Evolutionary conservation across 768 basidiomycete species (phyloP).

Genomic region (Russula sp.): DNA sequence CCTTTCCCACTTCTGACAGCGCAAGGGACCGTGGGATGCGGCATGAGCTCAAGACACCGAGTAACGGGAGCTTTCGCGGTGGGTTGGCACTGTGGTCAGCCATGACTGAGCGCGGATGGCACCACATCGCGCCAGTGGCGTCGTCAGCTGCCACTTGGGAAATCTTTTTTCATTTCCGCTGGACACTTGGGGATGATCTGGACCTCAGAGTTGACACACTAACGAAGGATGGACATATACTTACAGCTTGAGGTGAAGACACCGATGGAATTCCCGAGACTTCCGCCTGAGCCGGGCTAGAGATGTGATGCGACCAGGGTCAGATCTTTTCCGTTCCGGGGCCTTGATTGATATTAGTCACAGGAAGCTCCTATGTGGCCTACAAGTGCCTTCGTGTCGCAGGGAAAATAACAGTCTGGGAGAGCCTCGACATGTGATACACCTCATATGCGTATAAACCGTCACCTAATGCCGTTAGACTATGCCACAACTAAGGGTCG

Average conservation of each 20-base stretch:
- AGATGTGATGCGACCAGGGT: slow-evolving; percentile 8
- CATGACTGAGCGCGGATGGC: slow-evolving; percentile 12
- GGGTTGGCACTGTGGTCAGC: slow-evolving; percentile 3
- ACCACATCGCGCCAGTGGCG: slow-evolving; percentile 27
- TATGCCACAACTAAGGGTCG: slow-evolving; percentile 6
- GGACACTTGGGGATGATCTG: slow-evolving; percentile 15
- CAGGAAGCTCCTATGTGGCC: slow-evolving; percentile 12
- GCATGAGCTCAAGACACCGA: slow-evolving; percentile 7
- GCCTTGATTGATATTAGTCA: slow-evolving; percentile 21
- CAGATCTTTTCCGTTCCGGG: slow-evolving; percentile 3
- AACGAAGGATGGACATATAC: slow-evolving; percentile 9
- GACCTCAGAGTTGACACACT: slow-evolving; percentile 10
- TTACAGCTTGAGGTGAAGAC: slow-evolving; percentile 12
- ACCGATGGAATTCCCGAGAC: slow-evolving; percentile 10
- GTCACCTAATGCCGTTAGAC: slow-evolving; percentile 17
- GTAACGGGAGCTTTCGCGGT: slow-evolving; percentile 9
- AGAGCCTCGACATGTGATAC: slow-evolving; percentile 14
- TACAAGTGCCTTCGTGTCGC: slow-evolving; percentile 15
- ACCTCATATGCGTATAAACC: slow-evolving; percentile 17
- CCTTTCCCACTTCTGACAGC: slow-evolving; percentile 4
- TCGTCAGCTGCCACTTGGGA: slow-evolving; percentile 23
- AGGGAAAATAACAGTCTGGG: slow-evolving; percentile 1
- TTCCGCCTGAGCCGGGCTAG: slow-evolving; percentile 3
- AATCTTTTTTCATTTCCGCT: slow-evolving; percentile 19
- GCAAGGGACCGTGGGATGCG: background rate